Evolutionary conservation across 2,329 filamentous ascomycete species (phyloP), one percentile per base, ranked within the genome.

Genomic region (Ophiosphaerella korrae): DNA sequence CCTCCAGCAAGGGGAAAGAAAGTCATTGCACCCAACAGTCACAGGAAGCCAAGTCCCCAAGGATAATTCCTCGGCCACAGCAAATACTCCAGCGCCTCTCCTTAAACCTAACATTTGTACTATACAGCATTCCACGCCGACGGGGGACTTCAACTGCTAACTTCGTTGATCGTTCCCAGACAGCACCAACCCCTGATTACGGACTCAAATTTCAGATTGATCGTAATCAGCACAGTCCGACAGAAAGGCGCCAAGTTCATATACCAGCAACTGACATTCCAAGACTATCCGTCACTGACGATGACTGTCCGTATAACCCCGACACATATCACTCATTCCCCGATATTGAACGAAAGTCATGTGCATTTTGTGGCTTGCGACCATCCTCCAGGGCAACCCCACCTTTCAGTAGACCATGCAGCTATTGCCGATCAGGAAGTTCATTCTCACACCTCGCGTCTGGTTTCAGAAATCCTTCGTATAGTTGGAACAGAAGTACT

Each of bases 301-400:
- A 61, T 7, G 39, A 41, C 7, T 66, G 59, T 45, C 57, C 60
- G 0, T 62, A 66, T 50, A 55, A 67, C 40, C 37, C 59, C 1
- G 47, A 52, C 7, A 33, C 23, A 3, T 62, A 64, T 32, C 52
- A 60, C 38, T 64, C 59, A 0, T 66, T 64, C 38, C 45, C 57
- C 6, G 56, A 42, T 11, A 52, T 66, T n/a, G 62, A 67, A 36
- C 48, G 52, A 8, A 36, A 45, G 12, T 40, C 39, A 11, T 60
- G 50, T 36, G 42, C 34, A n/a, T 51, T 57, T 35, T 65, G 58
- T 42, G 58, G 55, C n/a, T 49, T 62, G 42, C 45, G 48, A 31
- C 45, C 52, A 8, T 6, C 13, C 5, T 42, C 31, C 3, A 48
- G 21, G 7, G 29, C 23, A 14, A 11, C 13, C 3, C 31, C 37